Evolutionary conservation across 768 basidiomycete species (phyloP), one percentile per base, ranked within the genome.

Genomic region (Collybia nuda): DNA sequence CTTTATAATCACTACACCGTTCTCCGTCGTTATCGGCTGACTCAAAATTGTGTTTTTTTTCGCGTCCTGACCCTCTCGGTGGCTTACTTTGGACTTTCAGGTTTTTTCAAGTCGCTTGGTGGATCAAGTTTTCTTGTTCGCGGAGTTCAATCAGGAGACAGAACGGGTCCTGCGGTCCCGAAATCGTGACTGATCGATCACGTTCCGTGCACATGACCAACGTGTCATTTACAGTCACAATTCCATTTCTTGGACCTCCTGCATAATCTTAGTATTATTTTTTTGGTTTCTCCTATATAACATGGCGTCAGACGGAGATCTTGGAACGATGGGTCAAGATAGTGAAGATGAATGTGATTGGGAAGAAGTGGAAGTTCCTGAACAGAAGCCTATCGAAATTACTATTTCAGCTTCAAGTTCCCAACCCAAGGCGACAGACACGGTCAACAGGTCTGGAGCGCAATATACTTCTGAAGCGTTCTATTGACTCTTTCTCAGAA

Each of bases 311-410:
- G 38, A 40, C 43, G 50, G 43, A 52, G 60, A 62, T 36, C 48
- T 46, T 22, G 58, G 32, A 32, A 32, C 12, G 55, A 15, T 29
- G 44, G 37, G 19, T 60, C 54, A 59, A 22, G 75, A 76, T 57
- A 77, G 72, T 53, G 85, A 88, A 59, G 85, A 88, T 59, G 88
- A 88, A 37, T 74, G 81, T 53, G 88, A 91, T 62, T 90, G 88
- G 88, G 88, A 91, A 64, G 88, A 90, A 64, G 83, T 91, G 12
- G 74, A 77, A 36, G 80, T 89, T 2, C 77, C 80, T 24, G 74
- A 72, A 46, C 72, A 76, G 22, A 73, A 71, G 61, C 72, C 75
- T 59, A 75, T 93, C 28, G 88, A 92, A 75, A 86, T 93, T 49
- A 88, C 84, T 0, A 74, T 91, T n/a, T 71, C 81, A 39, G 39